Base-by-base conservation (phyloP, 495 filamentous ascomycete species). In the Jackrogersella minutella region DNA sequence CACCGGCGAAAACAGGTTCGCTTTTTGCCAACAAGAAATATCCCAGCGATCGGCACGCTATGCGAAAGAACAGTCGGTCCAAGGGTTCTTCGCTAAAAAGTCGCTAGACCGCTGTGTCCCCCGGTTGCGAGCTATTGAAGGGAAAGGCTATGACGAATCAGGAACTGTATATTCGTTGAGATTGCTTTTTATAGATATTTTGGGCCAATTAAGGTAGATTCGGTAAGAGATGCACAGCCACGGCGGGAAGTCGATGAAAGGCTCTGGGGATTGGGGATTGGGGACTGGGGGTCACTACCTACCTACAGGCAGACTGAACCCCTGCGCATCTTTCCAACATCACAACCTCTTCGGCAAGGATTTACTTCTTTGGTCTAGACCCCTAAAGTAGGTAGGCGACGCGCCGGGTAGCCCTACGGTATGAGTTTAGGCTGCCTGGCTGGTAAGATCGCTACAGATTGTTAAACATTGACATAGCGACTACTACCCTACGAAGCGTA, bases 151-250 rank as follows among this genome's bases (percentile, higher is more conserved):
- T 61, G 69, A 58, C 69, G 66, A 72, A 72, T 69, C 47, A 65
- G 1, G 60, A 62, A 62, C 66, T 53, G 60, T 73, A 68, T 67
- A 59, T 53, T 56, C 36, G 59, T 47, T 43, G 50, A 46, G 36
- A 26, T 58, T 58, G 16, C 71, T 72, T 72, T 69, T 74, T 74
- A 66, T 72, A 74, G 71, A 69, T 14, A 28, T 52, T 28, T 55
- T 47, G 59, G 49, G n/a, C 71, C 64, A 71, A 74, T 71, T 56
- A 67, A 71, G 62, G 54, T 59, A 55, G 61, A 59, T 43, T 30
- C 58, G 57, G 55, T 59, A 62, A 36, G 36, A 30, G 36, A 17
- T 58, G 53, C 60, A 69, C 63, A 69, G 66, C 61, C 66, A 62
- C 62, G 51, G 51, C 39, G 54, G 60, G 55, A 61, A 60, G 56